These are phyloP conservation scores for Trichopus zeylanicus DNA, from an alignment of 116 monocot species.

Conservation along the genomic window DNA sequence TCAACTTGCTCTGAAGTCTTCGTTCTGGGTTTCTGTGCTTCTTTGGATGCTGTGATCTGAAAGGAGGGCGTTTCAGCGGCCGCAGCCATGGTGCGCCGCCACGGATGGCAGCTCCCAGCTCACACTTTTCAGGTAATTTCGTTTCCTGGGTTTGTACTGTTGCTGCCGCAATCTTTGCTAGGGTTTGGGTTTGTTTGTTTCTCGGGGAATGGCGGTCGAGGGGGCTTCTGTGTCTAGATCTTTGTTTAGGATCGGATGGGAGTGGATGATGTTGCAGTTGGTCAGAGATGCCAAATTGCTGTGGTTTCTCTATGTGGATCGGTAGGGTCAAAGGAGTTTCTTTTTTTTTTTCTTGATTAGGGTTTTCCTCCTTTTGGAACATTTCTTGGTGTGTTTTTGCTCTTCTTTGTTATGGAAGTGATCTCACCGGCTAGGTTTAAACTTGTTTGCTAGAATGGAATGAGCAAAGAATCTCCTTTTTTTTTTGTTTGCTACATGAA, in stretches of 20 bases:
- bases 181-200: not conserved
- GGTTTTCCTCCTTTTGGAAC: not conserved
- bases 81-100: slow-evolving; percentile 56
- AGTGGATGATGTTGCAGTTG: too few species aligned
- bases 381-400: not conserved
- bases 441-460: too few species aligned
- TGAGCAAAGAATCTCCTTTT: too few species aligned
- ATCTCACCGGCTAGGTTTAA: too few species aligned
- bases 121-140: slow-evolving; percentile 54
- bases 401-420: not conserved
- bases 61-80: not conserved
- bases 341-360: not conserved
- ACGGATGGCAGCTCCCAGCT: slow-evolving; percentile 84
- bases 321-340: too few species aligned
- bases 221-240: not conserved
- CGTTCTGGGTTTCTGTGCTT: not conserved
- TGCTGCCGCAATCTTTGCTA: not conserved
- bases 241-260: too few species aligned
- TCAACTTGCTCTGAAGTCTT: not conserved
- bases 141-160: not conserved
- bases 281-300: too few species aligned
- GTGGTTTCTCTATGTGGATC: too few species aligned
- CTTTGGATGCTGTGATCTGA: not conserved
- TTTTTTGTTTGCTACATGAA: not conserved
- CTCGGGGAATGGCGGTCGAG: not conserved